phyloP scores from a whole-genome alignment of 805 yeast genomes.

The Metschnikowia colocasiae region DNA sequence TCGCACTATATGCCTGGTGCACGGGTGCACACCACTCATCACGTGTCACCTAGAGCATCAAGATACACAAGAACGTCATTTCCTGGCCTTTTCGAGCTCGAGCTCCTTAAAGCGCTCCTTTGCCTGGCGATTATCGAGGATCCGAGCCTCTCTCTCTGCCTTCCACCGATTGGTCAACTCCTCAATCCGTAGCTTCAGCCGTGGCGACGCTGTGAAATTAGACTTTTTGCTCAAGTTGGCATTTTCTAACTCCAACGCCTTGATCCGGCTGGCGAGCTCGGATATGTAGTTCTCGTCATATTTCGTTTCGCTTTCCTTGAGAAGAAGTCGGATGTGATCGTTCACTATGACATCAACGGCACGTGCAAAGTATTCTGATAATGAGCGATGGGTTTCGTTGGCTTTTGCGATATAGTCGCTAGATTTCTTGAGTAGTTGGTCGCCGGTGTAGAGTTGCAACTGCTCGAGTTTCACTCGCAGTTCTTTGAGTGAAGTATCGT shows the following conservation, averaged over 20 bases:
- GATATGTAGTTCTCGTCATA: slow-evolving; percentile 18
- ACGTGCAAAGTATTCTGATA: slow-evolving; percentile 53
- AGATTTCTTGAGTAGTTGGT: slow-evolving; percentile 9
- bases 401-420: slow-evolving; percentile 1
- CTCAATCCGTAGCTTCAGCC: slow-evolving; percentile 50
- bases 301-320: slow-evolving; percentile 30
- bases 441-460: slow-evolving; percentile 24
- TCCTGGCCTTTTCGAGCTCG: slow-evolving; percentile 4
- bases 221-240: slow-evolving; percentile 27
- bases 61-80: neutral
- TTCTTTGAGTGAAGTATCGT: slow-evolving; percentile 55
- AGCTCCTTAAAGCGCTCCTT: slow-evolving; percentile 47
- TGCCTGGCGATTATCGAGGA: slow-evolving; percentile 57
- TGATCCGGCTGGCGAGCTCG: slow-evolving; percentile 19
- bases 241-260: slow-evolving; percentile 21
- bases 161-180: slow-evolving; percentile 65
- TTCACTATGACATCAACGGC: slow-evolving; percentile 57
- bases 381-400: slow-evolving; percentile 41
- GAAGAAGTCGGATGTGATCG: slow-evolving; percentile 46
- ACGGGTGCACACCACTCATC: slow-evolving; percentile 2
- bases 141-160: slow-evolving; percentile 66
- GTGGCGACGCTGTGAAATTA: slow-evolving; percentile 23
- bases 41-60: neutral
- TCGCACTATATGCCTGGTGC: slow-evolving; percentile 10
- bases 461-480: slow-evolving; percentile 50